Evolutionary conservation across 192 early-diverging fungal genomes (phyloP).

Genomic region (Chytriomyces hyalinus): DNA sequence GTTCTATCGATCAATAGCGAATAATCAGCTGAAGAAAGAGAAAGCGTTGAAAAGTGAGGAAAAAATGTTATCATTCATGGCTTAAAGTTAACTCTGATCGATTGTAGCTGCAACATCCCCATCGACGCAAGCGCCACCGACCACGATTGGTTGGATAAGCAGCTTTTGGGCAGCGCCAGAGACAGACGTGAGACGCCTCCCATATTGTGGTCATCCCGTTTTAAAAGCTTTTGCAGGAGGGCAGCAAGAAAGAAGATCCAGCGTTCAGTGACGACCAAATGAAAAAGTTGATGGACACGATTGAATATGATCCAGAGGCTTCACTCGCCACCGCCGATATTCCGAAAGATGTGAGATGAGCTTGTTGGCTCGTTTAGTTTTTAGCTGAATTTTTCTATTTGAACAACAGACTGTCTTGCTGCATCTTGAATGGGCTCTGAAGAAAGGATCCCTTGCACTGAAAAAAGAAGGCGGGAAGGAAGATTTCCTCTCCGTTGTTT

Average conservation of each 20-base stretch:
- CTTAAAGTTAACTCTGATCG: background rate
- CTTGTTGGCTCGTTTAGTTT: background rate
- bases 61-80: background rate
- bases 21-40: constrained; percentile 73
- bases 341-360: constrained; percentile 61
- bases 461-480: constrained; percentile 60
- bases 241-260: background rate
- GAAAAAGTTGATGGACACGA: constrained; percentile 89
- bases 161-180: constrained; percentile 24
- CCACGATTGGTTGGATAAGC: constrained; percentile 30
- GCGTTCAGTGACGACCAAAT: constrained; percentile 81
- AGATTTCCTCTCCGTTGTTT: constrained; percentile 65
- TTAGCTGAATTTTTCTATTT: constrained; percentile 2
- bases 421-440: constrained; percentile 65
- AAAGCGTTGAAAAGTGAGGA: constrained; percentile 58
- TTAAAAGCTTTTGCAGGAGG: background rate
- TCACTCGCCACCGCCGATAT: constrained; percentile 61
- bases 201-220: background rate
- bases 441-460: constrained; percentile 81
- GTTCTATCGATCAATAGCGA: constrained; percentile 80
- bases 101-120: constrained; percentile 5
- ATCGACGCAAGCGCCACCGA: background rate
- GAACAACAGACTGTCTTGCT: constrained; percentile 36
- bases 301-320: constrained; percentile 88
- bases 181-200: background rate